Evolutionary conservation across 2,329 filamentous ascomycete species (phyloP).

Genomic region (Sclerotinia trifoliorum): DNA sequence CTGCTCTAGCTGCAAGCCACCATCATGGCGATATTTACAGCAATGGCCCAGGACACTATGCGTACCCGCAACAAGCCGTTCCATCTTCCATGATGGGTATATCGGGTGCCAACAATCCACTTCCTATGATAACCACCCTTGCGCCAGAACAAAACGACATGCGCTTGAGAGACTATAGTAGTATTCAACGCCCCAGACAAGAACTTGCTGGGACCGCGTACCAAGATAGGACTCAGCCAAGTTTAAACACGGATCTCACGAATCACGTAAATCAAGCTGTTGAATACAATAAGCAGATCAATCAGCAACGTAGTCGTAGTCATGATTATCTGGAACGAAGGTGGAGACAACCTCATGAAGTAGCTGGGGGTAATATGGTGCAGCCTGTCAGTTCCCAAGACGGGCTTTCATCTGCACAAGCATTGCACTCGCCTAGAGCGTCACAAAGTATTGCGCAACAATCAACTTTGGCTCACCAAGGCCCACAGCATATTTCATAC

Average conservation of each 20-base stretch:
- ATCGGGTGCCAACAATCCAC: constrained; percentile 65
- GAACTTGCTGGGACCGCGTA: constrained; percentile 86
- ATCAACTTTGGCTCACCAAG: constrained; percentile 48
- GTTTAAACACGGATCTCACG: constrained; percentile 73
- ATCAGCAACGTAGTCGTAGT: constrained; percentile 75
- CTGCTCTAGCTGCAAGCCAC: constrained; percentile 58
- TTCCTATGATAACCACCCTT: constrained; percentile 84
- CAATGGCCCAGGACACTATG: constrained; percentile 65
- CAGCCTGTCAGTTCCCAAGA: constrained; percentile 42
- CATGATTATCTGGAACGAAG: constrained; percentile 75
- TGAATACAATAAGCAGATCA: constrained; percentile 85
- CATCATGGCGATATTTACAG: constrained; percentile 89
- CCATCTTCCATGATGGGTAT: constrained; percentile 70
- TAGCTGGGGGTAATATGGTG: constrained; percentile 52
- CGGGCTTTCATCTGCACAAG: constrained; percentile 51
- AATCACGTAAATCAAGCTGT: constrained; percentile 85
- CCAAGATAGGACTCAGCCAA: constrained; percentile 79
- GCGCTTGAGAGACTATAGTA: constrained; percentile 76
- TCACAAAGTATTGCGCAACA: constrained; percentile 55
- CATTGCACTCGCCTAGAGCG: constrained; percentile 58
- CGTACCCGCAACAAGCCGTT: constrained; percentile 64
- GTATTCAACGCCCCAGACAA: constrained; percentile 81
- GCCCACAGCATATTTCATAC: constrained; percentile 54
- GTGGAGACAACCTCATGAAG: constrained; percentile 82
- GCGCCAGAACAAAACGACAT: constrained; percentile 75